Percentiles rank a stretch among this genome's conserved stretches.
Evolutionary conservation across 768 basidiomycete species (phyloP).

Genomic region (Amanita jacksonii): DNA sequence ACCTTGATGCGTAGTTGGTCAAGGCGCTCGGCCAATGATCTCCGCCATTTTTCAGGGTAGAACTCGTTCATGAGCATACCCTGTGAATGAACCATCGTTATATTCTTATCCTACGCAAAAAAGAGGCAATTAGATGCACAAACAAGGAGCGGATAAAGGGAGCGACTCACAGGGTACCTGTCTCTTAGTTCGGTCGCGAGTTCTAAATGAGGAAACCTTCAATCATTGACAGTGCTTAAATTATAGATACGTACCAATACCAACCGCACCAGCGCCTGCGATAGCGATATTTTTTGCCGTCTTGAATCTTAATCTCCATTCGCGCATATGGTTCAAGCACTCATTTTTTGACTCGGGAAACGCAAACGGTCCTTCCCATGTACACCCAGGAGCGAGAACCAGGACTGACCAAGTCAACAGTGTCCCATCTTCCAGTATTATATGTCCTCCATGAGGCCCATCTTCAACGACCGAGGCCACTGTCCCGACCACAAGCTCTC

Average conservation of each 20-base stretch:
- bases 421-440: conserved; percentile 43
- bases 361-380: conserved; percentile 40
- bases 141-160: conserved; percentile 11
- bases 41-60: conserved; percentile 48
- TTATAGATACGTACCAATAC: conserved; percentile 27
- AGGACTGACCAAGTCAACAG: conserved; percentile 43
- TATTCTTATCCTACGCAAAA: conserved; percentile 27
- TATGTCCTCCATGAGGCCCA: conserved; percentile 28
- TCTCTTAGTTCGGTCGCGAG: conserved; percentile 35
- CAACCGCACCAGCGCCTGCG: conserved; percentile 50
- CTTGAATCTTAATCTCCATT: conserved; percentile 25
- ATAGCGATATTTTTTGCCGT: conserved; percentile 37
- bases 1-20: conserved; percentile 37
- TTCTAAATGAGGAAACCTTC: conserved; percentile 18
- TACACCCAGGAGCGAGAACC: conserved; percentile 49
- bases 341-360: conserved; percentile 29
- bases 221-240: background rate
- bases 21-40: conserved; percentile 31
- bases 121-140: background rate
- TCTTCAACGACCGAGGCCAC: conserved; percentile 24
- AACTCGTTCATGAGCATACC: conserved; percentile 41
- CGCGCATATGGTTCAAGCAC: conserved; percentile 16
- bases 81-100: conserved; percentile 56
- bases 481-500: conserved; percentile 31
- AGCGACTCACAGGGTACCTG: conserved; percentile 24